Base-by-base conservation (phyloP, 2,329 filamentous ascomycete genomes). In the Penicillium rolfsii region DNA sequence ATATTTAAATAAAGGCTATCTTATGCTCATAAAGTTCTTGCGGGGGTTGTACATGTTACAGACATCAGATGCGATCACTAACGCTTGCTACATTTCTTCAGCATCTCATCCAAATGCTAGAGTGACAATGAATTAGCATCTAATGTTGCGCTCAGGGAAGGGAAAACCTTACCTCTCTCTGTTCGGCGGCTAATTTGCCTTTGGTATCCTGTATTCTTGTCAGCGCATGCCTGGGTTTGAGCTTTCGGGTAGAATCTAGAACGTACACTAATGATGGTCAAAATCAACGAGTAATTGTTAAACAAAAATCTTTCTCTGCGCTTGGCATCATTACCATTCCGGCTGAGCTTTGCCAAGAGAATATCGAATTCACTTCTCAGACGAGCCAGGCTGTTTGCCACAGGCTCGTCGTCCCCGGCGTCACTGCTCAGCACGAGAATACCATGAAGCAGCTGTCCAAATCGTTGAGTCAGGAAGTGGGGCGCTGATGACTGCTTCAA, bases 241-340 rank as follows among this genome's bases (percentile, higher is more conserved):
- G 16, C 48, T 22, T 16, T 7, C 8, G 6, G 3, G 35, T 11
- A 16, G 28, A 19, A 24, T n/a, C 16, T 5, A 49, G 30, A 73
- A 73, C 79, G 50, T 74, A 82, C 90, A 71, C 90, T 87, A 65
- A 99, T 90, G 64, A 99, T 97, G 11, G 95, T 97, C 70, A 92
- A 82, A n/a, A 99, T 86, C 65, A 99, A 82, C 57, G 91, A 96
- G 77, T 96, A 98, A 76, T 99, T 99, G 74, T 98, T 99, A 73
- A 91, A 95, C 70, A 99, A 77, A 73, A 98, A 98, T 48, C 95
- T 83, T 67, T 94, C 90, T 67, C 89, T 84, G 79, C 96, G 96
- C 73, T 91, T 86, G 64, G 86, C 84, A 71, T 97, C 94, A 1
- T 83, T 79, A 22, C 86, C 87, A 64, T 93, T 91, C 67, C 91